Percentiles rank a stretch among this genome's conserved stretches.
Conservation (phyloP, 2,329 filamentous ascomycete species). For the Teratosphaeria epicoccoides region DNA sequence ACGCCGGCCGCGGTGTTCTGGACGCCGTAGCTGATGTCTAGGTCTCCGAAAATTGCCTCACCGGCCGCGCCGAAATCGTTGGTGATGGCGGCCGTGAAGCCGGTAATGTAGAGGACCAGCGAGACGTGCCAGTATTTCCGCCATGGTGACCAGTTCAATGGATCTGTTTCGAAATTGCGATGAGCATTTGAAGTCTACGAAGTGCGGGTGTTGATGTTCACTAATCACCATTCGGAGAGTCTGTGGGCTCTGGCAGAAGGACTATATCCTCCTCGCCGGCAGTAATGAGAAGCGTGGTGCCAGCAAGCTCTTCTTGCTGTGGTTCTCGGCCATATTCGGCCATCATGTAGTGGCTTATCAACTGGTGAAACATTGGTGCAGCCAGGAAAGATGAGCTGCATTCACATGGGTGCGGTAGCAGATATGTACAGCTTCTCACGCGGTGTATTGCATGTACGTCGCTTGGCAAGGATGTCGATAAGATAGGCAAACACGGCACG, state of each 20-base stretch:
- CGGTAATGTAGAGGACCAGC: constrained; percentile 44
- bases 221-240: constrained; percentile 1
- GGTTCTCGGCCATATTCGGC: not conserved
- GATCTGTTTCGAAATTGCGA: constrained; percentile 10
- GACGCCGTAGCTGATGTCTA: constrained; percentile 41
- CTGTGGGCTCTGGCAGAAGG: constrained; percentile 2
- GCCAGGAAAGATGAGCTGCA: not conserved
- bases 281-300: constrained; percentile 3
- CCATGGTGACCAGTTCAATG: constrained; percentile 22
- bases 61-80: constrained; percentile 46
- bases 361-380: not conserved
- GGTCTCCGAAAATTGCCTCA: constrained; percentile 40
- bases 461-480: too few relatives aligned
- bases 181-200: not conserved
- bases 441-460: too few relatives aligned
- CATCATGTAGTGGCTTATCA: not conserved
- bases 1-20: constrained; percentile 50
- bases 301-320: not conserved
- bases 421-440: not conserved
- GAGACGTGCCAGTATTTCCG: constrained; percentile 29
- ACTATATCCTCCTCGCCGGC: constrained; percentile 3
- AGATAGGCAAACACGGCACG: too few relatives aligned
- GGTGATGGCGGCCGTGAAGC: constrained; percentile 45
- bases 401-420: not conserved
- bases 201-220: not conserved